Conservation (phyloP, 306 rosid genomes). For the Hippophae gyantsensis region DNA sequence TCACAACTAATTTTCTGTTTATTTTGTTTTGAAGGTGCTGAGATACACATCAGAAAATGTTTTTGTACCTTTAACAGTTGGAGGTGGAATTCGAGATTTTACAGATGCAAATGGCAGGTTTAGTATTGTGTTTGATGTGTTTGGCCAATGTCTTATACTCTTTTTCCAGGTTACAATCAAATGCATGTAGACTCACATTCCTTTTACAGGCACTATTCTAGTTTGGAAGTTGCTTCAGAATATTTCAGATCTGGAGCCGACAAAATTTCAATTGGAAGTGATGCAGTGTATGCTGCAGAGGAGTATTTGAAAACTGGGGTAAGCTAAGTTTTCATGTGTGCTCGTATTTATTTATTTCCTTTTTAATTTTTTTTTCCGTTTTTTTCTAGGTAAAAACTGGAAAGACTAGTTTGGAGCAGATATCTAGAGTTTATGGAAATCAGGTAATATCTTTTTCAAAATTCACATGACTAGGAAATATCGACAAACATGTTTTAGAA, state of each 20-base stretch:
- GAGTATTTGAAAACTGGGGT: constrained; percentile 80
- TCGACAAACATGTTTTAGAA: too few species aligned
- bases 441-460: constrained; percentile 37
- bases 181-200: background rate
- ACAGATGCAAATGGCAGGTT: constrained; percentile 87
- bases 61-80: constrained; percentile 95
- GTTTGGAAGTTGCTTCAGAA: constrained; percentile 97
- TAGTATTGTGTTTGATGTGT: constrained; percentile 7
- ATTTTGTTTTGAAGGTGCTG: constrained; percentile 51
- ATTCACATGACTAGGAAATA: too few species aligned
- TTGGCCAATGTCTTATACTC: background rate
- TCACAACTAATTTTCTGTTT: constrained; percentile 3
- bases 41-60: constrained; percentile 84
- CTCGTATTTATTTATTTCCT: constrained; percentile 9
- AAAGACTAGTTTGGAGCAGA: constrained; percentile 91
- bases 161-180: background rate
- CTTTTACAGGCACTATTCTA: constrained; percentile 68
- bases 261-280: constrained; percentile 94
- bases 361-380: constrained; percentile 18
- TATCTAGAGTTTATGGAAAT: constrained; percentile 89
- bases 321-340: constrained; percentile 23
- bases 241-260: constrained; percentile 98
- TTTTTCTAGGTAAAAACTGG: constrained; percentile 67
- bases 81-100: constrained; percentile 97
- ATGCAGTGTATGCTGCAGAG: constrained; percentile 96